Percentiles rank a stretch among this genome's conserved stretches.
Evolutionary conservation across 2,329 filamentous ascomycete species (phyloP).

Genomic region (Exophiala lecanii-corni): DNA sequence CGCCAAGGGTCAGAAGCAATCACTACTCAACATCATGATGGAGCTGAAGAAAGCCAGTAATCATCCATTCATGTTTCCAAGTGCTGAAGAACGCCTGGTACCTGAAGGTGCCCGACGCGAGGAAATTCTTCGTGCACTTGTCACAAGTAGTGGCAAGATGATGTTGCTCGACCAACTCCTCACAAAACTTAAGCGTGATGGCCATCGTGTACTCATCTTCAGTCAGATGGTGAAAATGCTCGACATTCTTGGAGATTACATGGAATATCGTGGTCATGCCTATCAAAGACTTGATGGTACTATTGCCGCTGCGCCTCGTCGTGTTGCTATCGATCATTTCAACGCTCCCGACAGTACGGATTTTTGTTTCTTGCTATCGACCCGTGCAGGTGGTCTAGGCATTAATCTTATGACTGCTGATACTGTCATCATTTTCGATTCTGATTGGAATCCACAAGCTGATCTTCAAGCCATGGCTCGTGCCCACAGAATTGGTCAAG

Average conservation of each 20-base stretch:
- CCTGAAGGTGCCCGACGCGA: constrained; percentile 76
- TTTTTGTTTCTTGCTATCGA: constrained; percentile 94
- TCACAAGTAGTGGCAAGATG: constrained; percentile 98
- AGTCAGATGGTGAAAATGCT: constrained; percentile 99
- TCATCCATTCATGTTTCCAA: constrained; percentile 95
- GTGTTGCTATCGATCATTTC: constrained; percentile 96
- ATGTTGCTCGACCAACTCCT: constrained; percentile 96
- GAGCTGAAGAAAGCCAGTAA: constrained; percentile 99
- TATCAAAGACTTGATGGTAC: constrained; percentile 95
- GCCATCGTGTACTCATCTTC: constrained; percentile 94
- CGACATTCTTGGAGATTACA: constrained; percentile 90
- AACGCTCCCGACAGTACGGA: constrained; percentile 95
- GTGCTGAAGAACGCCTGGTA: constrained; percentile 84
- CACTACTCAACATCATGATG: constrained; percentile 98
- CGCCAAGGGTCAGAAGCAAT: constrained; percentile 86
- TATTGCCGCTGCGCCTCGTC: constrained; percentile 79
- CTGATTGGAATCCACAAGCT: constrained; percentile 97
- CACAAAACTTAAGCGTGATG: constrained; percentile 86
- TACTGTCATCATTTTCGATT: constrained; percentile 96
- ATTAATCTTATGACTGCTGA: constrained; percentile 99
- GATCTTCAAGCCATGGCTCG: constrained; percentile 98
- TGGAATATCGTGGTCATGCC: constrained; percentile 86
- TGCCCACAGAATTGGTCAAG: constrained; percentile 95
- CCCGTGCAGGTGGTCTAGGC: constrained; percentile 90
- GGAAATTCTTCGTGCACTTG: constrained; percentile 85